Base-by-base conservation (phyloP, 2,329 filamentous ascomycete species). In the Aspergillus pseudoterreus region DNA sequence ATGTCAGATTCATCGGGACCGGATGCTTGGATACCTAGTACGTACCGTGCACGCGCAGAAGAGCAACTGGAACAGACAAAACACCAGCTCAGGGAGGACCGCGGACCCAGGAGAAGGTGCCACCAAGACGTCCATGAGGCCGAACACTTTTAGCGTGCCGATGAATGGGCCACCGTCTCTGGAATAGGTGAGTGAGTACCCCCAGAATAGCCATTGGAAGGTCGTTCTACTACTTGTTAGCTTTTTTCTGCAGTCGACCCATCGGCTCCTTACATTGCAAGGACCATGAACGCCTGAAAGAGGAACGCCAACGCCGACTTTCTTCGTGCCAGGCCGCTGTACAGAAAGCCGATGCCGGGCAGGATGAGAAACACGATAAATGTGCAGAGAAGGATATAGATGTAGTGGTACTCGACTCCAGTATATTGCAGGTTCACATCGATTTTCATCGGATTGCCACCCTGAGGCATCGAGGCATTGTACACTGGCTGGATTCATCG, bases 341-440 rank as follows among this genome's bases (percentile, higher is more conserved):
- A 86, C 1, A 87, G 71, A 6, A 87, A 74, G 44, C 83, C 83
- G 57, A 87, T 83, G 17, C 83, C 84, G 0, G 84, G 84, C 51
- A 86, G 83, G 63, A 87, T 87, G 46, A 86, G 68, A 78, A 81
- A 86, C 49, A 86, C 83, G 49, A 86, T 75, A 65, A 80, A 83
- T 12, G 72, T 75, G 64, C 82, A 84, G 58, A 83, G 73, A 6
- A 66, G 55, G 49, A 82, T 74, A 61, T 84, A 86, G 36, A 77
- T 76, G 65, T 85, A 84, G 62, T 86, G 78, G 68, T 75, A 84
- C 63, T 86, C 82, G 50, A 78, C 70, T 6, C 82, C 82, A 21
- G 66, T 67, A 63, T 82, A 86, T 60, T 82, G 81, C 10, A 75
- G 68, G 59, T 86, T 82, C 57, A 82, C 77, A 62, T 84, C 76